A percentile compares a stretch with the other conserved stretches of the same genome.
Conservation (phyloP, 208 protist genomes). For the Jaenimonas drosophilae region DNA sequence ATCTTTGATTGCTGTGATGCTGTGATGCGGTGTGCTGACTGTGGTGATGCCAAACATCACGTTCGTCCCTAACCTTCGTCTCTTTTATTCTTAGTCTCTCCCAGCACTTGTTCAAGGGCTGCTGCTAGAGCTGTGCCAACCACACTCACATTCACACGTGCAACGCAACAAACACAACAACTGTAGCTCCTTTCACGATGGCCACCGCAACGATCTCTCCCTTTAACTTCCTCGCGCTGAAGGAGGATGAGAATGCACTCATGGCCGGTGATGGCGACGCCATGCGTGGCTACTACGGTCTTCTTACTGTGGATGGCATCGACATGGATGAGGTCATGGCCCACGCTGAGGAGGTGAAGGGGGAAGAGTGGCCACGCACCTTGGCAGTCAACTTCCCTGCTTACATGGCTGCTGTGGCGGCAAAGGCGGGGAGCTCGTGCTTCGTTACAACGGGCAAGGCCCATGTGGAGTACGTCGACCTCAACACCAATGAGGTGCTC, state of each 20-base stretch:
- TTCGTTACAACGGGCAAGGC: constrained; percentile 12
- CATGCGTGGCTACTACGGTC: constrained; percentile 10
- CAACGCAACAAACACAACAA: not conserved
- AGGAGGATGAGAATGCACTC: constrained; percentile 18
- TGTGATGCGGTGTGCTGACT: not conserved
- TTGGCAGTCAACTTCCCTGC: constrained; percentile 17
- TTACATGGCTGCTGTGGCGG: constrained; percentile 12
- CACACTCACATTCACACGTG: too few species aligned
- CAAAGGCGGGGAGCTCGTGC: constrained; percentile 5
- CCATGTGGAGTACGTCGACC: constrained; percentile 14
- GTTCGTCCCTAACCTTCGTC: not conserved
- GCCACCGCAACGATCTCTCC: constrained; percentile 8
- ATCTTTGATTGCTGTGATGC: too few species aligned
- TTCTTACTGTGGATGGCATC: constrained; percentile 16
- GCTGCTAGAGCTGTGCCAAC: too few species aligned
- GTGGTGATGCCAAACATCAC: not conserved
- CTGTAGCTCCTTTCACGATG: not conserved
- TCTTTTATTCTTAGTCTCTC: not conserved
- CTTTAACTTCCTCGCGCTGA: constrained; percentile 22
- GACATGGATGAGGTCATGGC: constrained; percentile 9
- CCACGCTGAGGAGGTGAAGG: constrained; percentile 10
- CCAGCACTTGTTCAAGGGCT: not conserved
- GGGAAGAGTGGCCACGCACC: constrained; percentile 10
- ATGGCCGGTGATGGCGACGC: constrained; percentile 10
- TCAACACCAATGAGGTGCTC: constrained; percentile 16